Conservation (phyloP, 2,329 filamentous ascomycete genomes). For the Pezicula radicicola region DNA sequence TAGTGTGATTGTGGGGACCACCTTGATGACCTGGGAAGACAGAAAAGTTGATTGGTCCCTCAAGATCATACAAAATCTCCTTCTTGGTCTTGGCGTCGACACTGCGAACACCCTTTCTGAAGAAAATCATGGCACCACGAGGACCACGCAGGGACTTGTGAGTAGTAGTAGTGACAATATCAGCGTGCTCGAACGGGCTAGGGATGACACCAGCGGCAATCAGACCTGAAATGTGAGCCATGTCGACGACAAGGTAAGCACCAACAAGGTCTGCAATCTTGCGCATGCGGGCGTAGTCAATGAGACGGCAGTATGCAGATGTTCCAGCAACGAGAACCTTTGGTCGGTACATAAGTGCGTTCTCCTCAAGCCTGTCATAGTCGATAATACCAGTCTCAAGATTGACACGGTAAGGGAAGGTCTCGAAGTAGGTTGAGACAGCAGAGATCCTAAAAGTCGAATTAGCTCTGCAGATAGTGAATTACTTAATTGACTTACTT, state of each 20-base stretch:
- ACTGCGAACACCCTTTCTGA: conserved; percentile 92
- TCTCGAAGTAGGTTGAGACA: conserved; percentile 99
- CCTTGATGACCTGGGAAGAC: conserved; percentile 99
- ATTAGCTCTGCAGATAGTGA: conserved; percentile 10
- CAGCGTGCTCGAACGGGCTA: conserved; percentile 86
- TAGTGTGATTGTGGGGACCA: conserved; percentile 99
- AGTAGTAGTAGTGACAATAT: conserved; percentile 97
- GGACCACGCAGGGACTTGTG: conserved; percentile 98
- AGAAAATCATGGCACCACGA: conserved; percentile 99
- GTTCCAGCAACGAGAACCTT: conserved; percentile 96
- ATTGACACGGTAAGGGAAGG: conserved; percentile 91
- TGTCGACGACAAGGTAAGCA: conserved; percentile 94
- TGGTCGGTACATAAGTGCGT: conserved; percentile 87
- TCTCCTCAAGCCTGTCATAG: conserved; percentile 88
- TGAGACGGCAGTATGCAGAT: conserved; percentile 95
- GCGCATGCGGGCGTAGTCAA: conserved; percentile 95
- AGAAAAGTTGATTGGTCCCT: conserved; percentile 96
- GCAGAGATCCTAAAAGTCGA: conserved; percentile 70
- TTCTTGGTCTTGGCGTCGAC: conserved; percentile 89
- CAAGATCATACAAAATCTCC: conserved; percentile 86
- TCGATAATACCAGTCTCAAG: conserved; percentile 93
- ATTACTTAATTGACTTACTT: conserved; percentile 55
- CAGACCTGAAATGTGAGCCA: conserved; percentile 97
- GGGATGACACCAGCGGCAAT: conserved; percentile 92
- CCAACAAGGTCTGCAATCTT: conserved; percentile 91